These are phyloP conservation scores for Vitis rupestris DNA, from an alignment of 164 flowering plant species.

Conservation along the genomic window DNA sequence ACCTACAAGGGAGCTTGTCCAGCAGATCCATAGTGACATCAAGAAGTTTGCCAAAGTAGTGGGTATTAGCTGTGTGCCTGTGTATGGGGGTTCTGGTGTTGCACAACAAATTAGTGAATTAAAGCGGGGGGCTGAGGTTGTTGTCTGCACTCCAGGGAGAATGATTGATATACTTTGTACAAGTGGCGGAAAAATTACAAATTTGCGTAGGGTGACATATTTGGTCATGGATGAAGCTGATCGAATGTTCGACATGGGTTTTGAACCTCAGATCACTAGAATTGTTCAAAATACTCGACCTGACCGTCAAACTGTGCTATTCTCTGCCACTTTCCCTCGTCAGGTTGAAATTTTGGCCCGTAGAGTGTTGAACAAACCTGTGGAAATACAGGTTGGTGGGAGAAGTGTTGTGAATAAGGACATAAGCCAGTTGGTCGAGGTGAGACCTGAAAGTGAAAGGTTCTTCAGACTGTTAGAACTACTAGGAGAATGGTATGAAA, in stretches of 20 bases:
- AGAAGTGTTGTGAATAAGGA: slow-evolving; percentile 98
- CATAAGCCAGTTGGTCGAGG: slow-evolving; percentile 84
- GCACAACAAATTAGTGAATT: slow-evolving; percentile 97
- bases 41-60: slow-evolving; percentile 77
- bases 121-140: slow-evolving; percentile 91
- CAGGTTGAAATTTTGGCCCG: slow-evolving; percentile 94
- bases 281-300: slow-evolving; percentile 93
- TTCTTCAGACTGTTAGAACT: slow-evolving; percentile 77
- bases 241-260: slow-evolving; percentile 99
- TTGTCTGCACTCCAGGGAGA: slow-evolving; percentile 97
- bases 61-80: slow-evolving; percentile 85
- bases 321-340: slow-evolving; percentile 98
- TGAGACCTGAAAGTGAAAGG: slow-evolving; percentile 85
- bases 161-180: slow-evolving; percentile 98
- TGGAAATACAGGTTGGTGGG: slow-evolving; percentile 94
- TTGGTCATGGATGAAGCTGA: slow-evolving; percentile 99
- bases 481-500: slow-evolving; percentile 94
- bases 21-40: slow-evolving; percentile 91
- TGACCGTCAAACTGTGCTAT: slow-evolving; percentile 91
- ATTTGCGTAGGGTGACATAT: slow-evolving; percentile 84
- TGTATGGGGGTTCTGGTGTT: slow-evolving; percentile 97
- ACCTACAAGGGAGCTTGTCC: slow-evolving; percentile 96
- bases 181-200: slow-evolving; percentile 87
- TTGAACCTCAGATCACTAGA: slow-evolving; percentile 95
- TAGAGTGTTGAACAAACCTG: slow-evolving; percentile 82